Percentiles rank a stretch among this genome's conserved stretches.
phyloP scores from a whole-genome alignment of 441 rosid species.

The Manihot esculenta region DNA sequence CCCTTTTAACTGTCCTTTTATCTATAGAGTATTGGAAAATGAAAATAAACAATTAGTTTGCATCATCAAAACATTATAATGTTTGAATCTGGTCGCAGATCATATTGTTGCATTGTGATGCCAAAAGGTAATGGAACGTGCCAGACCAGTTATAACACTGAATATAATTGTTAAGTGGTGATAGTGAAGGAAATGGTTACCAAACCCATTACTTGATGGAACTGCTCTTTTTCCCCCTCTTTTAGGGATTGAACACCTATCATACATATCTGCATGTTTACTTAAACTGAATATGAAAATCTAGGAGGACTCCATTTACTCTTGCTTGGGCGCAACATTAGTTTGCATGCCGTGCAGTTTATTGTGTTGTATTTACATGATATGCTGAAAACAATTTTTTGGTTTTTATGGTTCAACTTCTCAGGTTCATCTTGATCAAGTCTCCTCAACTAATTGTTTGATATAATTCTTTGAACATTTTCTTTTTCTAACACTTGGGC shows the following conservation, averaged over 20 bases:
- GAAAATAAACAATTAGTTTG: not conserved
- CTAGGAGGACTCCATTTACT: too few relatives aligned
- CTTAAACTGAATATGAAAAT: too few relatives aligned
- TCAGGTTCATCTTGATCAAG: not conserved
- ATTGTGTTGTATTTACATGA: not conserved
- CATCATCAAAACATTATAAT: not conserved
- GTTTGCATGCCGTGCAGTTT: not conserved
- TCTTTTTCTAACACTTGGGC: slow-evolving; percentile 18
- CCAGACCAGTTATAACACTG: not conserved
- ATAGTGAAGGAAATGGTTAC: not conserved
- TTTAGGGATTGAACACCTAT: too few relatives aligned
- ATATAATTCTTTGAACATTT: slow-evolving; percentile 4
- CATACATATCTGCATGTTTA: too few relatives aligned
- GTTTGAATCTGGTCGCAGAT: not conserved
- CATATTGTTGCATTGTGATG: not conserved
- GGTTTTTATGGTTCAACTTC: not conserved
- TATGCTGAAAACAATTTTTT: not conserved
- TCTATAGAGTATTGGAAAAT: not conserved
- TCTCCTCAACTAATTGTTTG: not conserved
- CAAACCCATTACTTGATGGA: slow-evolving; percentile 7
- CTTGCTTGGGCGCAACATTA: not conserved
- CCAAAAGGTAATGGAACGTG: not conserved
- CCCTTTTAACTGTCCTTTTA: not conserved
- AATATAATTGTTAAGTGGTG: not conserved
- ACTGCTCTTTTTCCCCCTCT: not conserved